phyloP scores from a whole-genome alignment of 2,329 filamentous ascomycete species.

The Aspergillus spinulosporus region DNA sequence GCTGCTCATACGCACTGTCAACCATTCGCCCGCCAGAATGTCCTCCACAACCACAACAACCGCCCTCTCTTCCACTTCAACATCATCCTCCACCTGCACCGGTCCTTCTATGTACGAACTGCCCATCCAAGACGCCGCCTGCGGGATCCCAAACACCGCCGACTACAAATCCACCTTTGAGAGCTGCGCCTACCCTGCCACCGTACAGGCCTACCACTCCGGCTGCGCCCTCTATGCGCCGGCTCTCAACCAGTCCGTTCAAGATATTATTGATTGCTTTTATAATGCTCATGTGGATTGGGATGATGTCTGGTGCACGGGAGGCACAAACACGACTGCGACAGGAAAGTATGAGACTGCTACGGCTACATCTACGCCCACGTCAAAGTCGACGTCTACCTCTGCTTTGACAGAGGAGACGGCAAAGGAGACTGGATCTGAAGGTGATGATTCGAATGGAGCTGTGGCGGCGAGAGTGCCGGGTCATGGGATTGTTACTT shows the following conservation, averaged over 20 bases:
- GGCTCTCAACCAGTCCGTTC: slow-evolving; percentile 25
- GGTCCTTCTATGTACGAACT: slow-evolving; percentile 26
- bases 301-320: slow-evolving; percentile 29
- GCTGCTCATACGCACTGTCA: no score
- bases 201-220: slow-evolving; percentile 22
- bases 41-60: slow-evolving; percentile 6
- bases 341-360: neutral
- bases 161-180: slow-evolving; percentile 23
- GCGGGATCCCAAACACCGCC: slow-evolving; percentile 25
- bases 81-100: slow-evolving; percentile 17
- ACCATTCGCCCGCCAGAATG: slow-evolving; percentile 5
- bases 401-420: neutral
- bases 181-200: slow-evolving; percentile 23
- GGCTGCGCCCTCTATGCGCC: slow-evolving; percentile 28
- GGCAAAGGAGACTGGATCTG: neutral
- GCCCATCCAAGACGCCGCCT: slow-evolving; percentile 28
- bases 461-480: neutral
- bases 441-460: neutral
- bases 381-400: neutral
- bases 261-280: slow-evolving; percentile 29
- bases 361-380: neutral
- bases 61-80: neutral
- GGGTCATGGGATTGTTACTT: neutral
- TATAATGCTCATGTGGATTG: slow-evolving; percentile 26
- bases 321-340: slow-evolving; percentile 7